Conservation (phyloP, 176 grass and related monocot genomes). For the Hordeum marinum region DNA sequence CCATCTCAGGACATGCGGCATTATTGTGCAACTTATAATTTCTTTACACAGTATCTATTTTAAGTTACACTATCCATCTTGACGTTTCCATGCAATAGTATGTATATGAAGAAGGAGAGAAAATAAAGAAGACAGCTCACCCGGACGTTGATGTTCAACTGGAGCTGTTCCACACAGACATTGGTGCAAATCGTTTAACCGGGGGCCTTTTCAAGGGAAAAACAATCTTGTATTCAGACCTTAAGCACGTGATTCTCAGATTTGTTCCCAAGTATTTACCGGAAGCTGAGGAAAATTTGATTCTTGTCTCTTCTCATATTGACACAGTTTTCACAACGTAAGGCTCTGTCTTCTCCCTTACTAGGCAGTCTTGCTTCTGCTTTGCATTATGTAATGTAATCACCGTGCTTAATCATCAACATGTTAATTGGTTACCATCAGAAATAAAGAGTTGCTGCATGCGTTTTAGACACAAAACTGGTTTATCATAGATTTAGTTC, state of each 20-base stretch:
- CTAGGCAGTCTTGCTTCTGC: background rate
- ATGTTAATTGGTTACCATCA: too few species aligned
- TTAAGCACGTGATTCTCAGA: constrained; percentile 90
- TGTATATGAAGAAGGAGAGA: constrained; percentile 88
- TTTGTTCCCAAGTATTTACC: constrained; percentile 86
- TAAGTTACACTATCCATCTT: constrained; percentile 29
- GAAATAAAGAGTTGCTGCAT: background rate
- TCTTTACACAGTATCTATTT: background rate
- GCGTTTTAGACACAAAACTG: constrained; percentile 3
- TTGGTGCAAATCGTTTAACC: constrained; percentile 56
- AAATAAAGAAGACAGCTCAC: constrained; percentile 89
- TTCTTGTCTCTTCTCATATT: constrained; percentile 94
- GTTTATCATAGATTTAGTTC: background rate
- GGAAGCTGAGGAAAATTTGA: constrained; percentile 78
- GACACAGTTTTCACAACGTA: constrained; percentile 96
- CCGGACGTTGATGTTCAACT: constrained; percentile 98
- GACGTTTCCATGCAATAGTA: constrained; percentile 74
- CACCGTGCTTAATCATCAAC: background rate
- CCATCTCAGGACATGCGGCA: background rate
- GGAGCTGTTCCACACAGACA: constrained; percentile 87
- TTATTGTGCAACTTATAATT: constrained; percentile 6
- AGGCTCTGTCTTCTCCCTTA: constrained; percentile 12
- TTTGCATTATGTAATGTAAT: constrained; percentile 5
- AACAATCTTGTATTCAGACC: constrained; percentile 86
- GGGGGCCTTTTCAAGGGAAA: constrained; percentile 81